Conservation (phyloP, 2,329 filamentous ascomycete genomes). For the Sporothrix mexicana region DNA sequence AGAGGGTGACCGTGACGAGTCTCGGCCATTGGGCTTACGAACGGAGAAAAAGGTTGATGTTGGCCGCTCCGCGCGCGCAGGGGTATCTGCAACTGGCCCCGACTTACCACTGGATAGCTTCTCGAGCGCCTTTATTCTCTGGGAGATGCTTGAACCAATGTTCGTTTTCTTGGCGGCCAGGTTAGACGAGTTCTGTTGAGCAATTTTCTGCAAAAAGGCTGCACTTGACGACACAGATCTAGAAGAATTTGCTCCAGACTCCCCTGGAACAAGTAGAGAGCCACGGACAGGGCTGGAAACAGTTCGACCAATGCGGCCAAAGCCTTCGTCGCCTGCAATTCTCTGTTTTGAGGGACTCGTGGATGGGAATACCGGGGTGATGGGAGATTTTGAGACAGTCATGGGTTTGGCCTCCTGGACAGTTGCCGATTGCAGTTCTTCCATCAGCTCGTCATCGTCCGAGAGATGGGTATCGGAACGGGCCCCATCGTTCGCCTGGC, state of each 20-base stretch:
- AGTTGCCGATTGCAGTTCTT: conserved; percentile 82
- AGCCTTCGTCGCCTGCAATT: not conserved
- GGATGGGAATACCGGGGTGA: conserved; percentile 65
- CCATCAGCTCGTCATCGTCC: conserved; percentile 83
- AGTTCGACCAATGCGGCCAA: conserved; percentile 50
- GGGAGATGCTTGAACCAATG: conserved; percentile 88
- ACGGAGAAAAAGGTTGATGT: conserved; percentile 66
- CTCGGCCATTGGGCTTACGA: conserved; percentile 52
- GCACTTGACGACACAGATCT: conserved; percentile 64
- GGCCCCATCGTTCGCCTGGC: not conserved
- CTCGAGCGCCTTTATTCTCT: conserved; percentile 91
- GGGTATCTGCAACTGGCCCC: conserved; percentile 35
- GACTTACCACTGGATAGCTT: conserved; percentile 65
- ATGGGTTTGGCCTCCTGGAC: conserved; percentile 84
- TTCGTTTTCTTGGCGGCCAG: conserved; percentile 75
- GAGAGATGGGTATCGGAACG: conserved; percentile 56
- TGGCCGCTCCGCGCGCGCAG: conserved; percentile 48
- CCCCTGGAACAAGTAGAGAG: conserved; percentile 53
- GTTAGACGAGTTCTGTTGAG: conserved; percentile 57
- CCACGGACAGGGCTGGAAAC: conserved; percentile 58
- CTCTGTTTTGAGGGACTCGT: conserved; percentile 41
- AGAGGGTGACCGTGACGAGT: conserved; percentile 54
- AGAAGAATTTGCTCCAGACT: conserved; percentile 54
- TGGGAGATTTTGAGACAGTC: conserved; percentile 81
- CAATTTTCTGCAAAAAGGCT: conserved; percentile 60